These are phyloP conservation scores for Aspergillus diversus DNA, from an alignment of 495 filamentous ascomycete species.

Conservation along the genomic window DNA sequence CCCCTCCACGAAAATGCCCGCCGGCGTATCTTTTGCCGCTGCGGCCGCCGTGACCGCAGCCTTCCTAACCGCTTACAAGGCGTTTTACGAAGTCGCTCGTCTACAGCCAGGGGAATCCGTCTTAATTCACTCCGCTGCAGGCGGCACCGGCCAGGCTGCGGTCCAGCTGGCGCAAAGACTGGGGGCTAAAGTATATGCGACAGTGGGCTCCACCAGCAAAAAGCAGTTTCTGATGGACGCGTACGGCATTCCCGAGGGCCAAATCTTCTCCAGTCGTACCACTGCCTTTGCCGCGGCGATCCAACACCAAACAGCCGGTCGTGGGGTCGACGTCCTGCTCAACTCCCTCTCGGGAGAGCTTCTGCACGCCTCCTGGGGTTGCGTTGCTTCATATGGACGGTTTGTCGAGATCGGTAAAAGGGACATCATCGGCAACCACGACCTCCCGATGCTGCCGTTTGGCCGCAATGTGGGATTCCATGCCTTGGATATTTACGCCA, in stretches of 20 bases:
- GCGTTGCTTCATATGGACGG: conserved; percentile 51
- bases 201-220: conserved; percentile 50
- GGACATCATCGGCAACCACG: conserved; percentile 30
- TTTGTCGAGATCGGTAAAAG: conserved; percentile 52
- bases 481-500: conserved; percentile 15
- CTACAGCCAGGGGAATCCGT: too few relatives aligned
- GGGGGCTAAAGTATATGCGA: conserved; percentile 46
- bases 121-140: too few relatives aligned
- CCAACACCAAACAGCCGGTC: conserved; percentile 46
- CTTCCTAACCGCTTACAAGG: too few relatives aligned
- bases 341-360: conserved; percentile 51
- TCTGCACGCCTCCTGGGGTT: conserved; percentile 48
- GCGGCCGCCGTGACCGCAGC: too few relatives aligned
- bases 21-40: too few relatives aligned
- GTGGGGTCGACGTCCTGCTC: conserved; percentile 58
- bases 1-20: too few relatives aligned
- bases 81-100: too few relatives aligned
- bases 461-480: conserved; percentile 29
- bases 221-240: conserved; percentile 34
- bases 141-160: conserved; percentile 51
- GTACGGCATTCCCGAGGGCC: conserved; percentile 43
- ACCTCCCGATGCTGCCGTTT: conserved; percentile 27
- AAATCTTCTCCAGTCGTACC: conserved; percentile 55
- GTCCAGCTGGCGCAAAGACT: conserved; percentile 45
- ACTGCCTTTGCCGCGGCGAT: conserved; percentile 50